Evolutionary conservation across 306 rosid species (phyloP).

Genomic region (Ochetophila trinervis): DNA sequence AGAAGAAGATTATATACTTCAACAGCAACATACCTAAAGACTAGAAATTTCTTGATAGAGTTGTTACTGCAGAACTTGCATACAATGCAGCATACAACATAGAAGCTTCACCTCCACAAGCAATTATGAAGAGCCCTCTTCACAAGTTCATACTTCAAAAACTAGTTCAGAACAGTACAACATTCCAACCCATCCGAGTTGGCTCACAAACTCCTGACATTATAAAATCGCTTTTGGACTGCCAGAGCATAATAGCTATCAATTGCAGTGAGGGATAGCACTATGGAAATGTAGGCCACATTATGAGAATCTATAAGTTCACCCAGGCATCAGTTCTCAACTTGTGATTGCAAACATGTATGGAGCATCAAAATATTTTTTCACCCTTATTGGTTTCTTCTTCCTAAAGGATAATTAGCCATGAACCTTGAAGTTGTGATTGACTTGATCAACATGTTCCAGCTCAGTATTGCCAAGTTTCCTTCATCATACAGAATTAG

Average conservation of each 20-base stretch:
- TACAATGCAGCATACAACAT: background rate
- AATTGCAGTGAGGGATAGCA: background rate
- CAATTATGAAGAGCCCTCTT: background rate
- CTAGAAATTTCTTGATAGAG: background rate
- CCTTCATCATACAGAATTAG: background rate
- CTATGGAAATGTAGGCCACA: background rate
- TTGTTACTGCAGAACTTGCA: background rate
- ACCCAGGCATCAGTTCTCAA: background rate
- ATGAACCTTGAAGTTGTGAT: constrained; percentile 1
- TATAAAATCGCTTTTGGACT: background rate
- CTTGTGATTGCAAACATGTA: background rate
- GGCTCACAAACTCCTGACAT: background rate
- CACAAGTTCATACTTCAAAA: background rate
- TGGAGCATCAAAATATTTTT: background rate
- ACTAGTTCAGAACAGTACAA: background rate
- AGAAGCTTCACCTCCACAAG: background rate
- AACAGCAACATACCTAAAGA: constrained; percentile 7
- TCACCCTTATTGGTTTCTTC: background rate
- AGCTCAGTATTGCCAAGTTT: background rate
- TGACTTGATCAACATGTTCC: background rate
- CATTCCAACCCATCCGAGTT: background rate
- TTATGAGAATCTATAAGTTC: background rate
- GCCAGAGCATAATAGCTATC: background rate
- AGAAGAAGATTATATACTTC: background rate
- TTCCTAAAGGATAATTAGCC: background rate